Percentiles rank a stretch among this genome's conserved stretches.
Conservation (phyloP, 2,329 filamentous ascomycete species). For the Aspergillus terreus region DNA sequence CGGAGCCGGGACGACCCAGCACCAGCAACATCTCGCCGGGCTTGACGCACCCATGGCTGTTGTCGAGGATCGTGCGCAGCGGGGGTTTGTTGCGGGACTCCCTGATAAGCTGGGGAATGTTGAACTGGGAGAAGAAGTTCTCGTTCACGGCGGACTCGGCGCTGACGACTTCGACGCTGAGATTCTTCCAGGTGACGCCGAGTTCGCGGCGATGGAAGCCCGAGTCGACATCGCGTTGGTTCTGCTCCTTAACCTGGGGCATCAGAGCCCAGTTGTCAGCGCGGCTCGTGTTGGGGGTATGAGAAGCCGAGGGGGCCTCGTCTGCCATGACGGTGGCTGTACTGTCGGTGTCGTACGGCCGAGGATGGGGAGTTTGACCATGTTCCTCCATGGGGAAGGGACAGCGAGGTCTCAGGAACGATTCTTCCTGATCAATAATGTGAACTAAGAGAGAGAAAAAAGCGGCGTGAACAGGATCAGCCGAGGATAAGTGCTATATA, state of each 20-base stretch:
- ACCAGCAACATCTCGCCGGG: constrained; percentile 71
- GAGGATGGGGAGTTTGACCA: constrained; percentile 5
- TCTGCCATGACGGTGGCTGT: constrained; percentile 24
- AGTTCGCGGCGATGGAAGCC: constrained; percentile 50
- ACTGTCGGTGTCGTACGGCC: constrained; percentile 24
- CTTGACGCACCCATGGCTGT: constrained; percentile 65
- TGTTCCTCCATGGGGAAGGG: constrained; percentile 9
- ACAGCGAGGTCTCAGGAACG: too few relatives aligned
- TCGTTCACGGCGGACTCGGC: constrained; percentile 63
- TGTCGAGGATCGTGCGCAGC: constrained; percentile 61
- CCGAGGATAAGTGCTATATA: too few relatives aligned
- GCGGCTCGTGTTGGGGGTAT: constrained; percentile 8
- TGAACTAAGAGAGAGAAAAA: too few relatives aligned
- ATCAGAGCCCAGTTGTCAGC: constrained; percentile 50
- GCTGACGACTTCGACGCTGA: constrained; percentile 61
- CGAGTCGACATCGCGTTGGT: constrained; percentile 44
- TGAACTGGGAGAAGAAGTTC: constrained; percentile 59
- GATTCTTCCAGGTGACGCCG: constrained; percentile 62
- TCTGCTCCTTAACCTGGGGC: constrained; percentile 44
- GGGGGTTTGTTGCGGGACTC: constrained; percentile 56
- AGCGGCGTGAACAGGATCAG: too few relatives aligned
- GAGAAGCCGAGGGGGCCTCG: constrained; percentile 14
- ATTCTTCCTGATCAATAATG: too few relatives aligned
- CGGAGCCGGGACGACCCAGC: constrained; percentile 64
- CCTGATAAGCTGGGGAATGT: constrained; percentile 51